These are phyloP conservation scores for Xylariaceae sp. DNA, from an alignment of 2,329 filamentous ascomycete species.

Conservation along the genomic window DNA sequence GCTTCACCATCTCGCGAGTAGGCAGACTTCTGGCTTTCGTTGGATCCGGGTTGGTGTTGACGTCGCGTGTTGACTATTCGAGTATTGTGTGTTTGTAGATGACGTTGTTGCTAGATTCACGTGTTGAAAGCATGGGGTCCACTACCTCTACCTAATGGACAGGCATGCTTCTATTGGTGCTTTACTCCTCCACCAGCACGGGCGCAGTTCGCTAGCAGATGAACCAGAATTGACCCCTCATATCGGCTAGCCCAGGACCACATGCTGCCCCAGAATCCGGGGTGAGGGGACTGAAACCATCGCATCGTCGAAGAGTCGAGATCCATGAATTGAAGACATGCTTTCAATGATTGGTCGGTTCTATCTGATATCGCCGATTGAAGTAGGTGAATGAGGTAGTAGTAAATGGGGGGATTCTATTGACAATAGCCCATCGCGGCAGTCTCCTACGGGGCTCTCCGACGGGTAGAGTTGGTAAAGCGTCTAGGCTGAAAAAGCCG, in stretches of 20 bases:
- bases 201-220: too few relatives aligned
- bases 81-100: too few relatives aligned
- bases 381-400: slow-evolving; percentile 8
- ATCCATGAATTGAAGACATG: background rate
- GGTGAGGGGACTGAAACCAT: too few relatives aligned
- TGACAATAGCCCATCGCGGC: slow-evolving; percentile 8
- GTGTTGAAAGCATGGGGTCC: too few relatives aligned
- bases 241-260: too few relatives aligned
- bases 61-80: background rate
- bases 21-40: background rate
- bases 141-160: too few relatives aligned
- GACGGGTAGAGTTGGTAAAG: slow-evolving; percentile 3
- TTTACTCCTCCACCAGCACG: too few relatives aligned
- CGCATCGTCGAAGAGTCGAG: slow-evolving; percentile 1
- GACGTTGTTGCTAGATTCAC: too few relatives aligned
- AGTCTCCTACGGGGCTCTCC: slow-evolving; percentile 24
- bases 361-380: background rate
- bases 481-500: slow-evolving; percentile 20
- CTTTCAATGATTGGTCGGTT: slow-evolving; percentile 4
- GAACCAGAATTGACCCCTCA: too few relatives aligned
- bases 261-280: too few relatives aligned
- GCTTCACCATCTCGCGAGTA: slow-evolving; percentile 69
- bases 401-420: too few relatives aligned
- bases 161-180: too few relatives aligned
- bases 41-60: background rate